Percentiles rank a stretch among this genome's conserved stretches.
phyloP scores from a whole-genome alignment of 2,329 filamentous ascomycete genomes.

The Monilinia aucupariae region DNA sequence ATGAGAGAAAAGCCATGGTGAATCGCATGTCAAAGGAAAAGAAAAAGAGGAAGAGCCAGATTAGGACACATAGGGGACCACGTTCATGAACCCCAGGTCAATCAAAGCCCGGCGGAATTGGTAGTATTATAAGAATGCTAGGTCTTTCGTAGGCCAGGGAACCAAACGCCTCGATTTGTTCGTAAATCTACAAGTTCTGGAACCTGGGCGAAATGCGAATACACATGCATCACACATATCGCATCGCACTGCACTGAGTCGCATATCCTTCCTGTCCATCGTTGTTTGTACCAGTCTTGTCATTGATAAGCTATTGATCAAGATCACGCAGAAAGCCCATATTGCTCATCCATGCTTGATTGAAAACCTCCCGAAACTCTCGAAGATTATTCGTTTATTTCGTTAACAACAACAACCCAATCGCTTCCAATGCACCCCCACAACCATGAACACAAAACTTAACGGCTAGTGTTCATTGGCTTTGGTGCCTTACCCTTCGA shows the following conservation, averaged over 20 bases:
- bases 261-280: neutral
- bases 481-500: constrained; percentile 85
- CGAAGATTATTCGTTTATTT: constrained; percentile 11
- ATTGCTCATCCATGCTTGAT: constrained; percentile 32
- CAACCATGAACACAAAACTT: constrained; percentile 39
- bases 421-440: constrained; percentile 15
- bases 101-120: neutral
- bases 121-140: constrained; percentile 3
- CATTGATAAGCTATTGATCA: constrained; percentile 35
- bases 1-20: neutral
- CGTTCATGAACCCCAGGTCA: neutral
- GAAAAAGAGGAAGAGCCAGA: neutral
- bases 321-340: constrained; percentile 33
- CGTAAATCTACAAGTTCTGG: neutral
- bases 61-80: neutral
- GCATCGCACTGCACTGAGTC: constrained; percentile 5
- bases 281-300: constrained; percentile 27
- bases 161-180: constrained; percentile 7
- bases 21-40: neutral
- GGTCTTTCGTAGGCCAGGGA: constrained; percentile 5
- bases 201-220: neutral
- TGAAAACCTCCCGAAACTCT: constrained; percentile 19
- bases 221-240: constrained; percentile 11
- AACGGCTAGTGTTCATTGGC: constrained; percentile 81
- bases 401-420: constrained; percentile 27